Evolutionary conservation across 352 stramenopile genomes (phyloP).

Genomic region (Phytophthora melonis): DNA sequence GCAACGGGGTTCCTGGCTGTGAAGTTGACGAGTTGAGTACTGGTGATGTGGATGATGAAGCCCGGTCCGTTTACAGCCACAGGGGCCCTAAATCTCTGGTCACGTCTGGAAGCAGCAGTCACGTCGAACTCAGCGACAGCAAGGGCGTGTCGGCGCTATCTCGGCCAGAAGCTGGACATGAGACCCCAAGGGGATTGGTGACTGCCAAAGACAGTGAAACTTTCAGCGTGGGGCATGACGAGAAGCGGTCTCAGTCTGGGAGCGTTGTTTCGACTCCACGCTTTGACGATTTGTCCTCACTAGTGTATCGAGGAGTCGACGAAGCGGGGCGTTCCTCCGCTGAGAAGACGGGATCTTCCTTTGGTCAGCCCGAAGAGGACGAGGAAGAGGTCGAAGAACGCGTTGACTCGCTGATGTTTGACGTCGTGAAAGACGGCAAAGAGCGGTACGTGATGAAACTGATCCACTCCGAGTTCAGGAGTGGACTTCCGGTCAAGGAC

Average conservation of each 20-base stretch:
- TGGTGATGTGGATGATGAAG: constrained; percentile 20
- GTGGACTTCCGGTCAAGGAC: constrained; percentile 51
- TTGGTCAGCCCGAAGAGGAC: constrained; percentile 44
- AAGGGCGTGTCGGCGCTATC: constrained; percentile 21
- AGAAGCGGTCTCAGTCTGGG: constrained; percentile 28
- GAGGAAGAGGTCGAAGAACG: constrained; percentile 51
- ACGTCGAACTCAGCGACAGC: constrained; percentile 17
- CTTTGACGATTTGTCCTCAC: constrained; percentile 44
- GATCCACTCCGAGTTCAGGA: constrained; percentile 58
- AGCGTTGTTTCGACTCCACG: constrained; percentile 26
- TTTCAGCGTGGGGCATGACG: constrained; percentile 7
- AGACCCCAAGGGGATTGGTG: constrained; percentile 28
- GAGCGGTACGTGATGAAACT: constrained; percentile 61
- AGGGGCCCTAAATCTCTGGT: constrained; percentile 16
- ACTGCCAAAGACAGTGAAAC: constrained; percentile 20
- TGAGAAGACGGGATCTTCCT: constrained; percentile 7
- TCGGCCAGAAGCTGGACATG: constrained; percentile 24
- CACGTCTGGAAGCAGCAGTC: constrained; percentile 18
- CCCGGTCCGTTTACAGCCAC: constrained; percentile 18
- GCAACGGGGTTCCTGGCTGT: background rate
- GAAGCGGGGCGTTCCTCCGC: constrained; percentile 5
- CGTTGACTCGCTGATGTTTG: constrained; percentile 51
- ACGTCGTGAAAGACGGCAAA: constrained; percentile 69
- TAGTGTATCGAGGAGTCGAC: constrained; percentile 37
- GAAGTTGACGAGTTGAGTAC: constrained; percentile 10